A percentile compares a stretch with the other conserved stretches of the same genome.
Conservation (phyloP, 176 grass and related monocot species). For the Metroxylon sagu region DNA sequence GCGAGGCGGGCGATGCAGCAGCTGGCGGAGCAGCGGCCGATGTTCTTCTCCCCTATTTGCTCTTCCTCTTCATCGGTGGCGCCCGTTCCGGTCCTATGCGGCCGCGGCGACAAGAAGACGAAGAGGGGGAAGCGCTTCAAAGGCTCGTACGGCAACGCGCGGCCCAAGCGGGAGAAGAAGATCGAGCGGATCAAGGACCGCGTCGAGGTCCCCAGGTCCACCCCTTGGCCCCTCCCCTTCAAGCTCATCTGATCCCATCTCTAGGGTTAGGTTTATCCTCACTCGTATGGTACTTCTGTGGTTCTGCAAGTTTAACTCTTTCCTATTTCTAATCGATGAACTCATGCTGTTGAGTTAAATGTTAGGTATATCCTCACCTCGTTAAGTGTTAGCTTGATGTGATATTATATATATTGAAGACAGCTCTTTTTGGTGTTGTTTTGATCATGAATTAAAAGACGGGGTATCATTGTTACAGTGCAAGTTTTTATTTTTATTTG, state of each 20-base stretch:
- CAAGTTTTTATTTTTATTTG: too few relatives aligned
- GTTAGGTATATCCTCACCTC: too few relatives aligned
- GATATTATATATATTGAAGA: too few relatives aligned
- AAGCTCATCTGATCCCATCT: slow-evolving; percentile 60
- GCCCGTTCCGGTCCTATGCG: slow-evolving; percentile 54
- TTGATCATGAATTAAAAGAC: too few relatives aligned
- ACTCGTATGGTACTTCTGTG: too few relatives aligned
- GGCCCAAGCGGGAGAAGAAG: slow-evolving; percentile 80
- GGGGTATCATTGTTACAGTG: too few relatives aligned
- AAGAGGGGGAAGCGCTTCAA: slow-evolving; percentile 97
- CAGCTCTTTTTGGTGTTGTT: too few relatives aligned
- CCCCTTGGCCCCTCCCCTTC: slow-evolving; percentile 93
- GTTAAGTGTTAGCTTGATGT: too few relatives aligned
- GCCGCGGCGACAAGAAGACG: slow-evolving; percentile 95
- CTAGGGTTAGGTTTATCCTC: too few relatives aligned
- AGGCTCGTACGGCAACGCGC: slow-evolving; percentile 81
- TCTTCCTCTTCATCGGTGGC: slow-evolving; percentile 8
- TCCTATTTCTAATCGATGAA: too few relatives aligned
- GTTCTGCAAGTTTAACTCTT: too few relatives aligned
- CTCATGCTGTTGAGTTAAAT: too few relatives aligned
- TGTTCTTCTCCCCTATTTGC: slow-evolving; percentile 8
- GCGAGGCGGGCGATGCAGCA: slow-evolving; percentile 27
- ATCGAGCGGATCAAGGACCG: slow-evolving; percentile 97
- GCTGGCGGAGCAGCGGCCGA: slow-evolving; percentile 18
- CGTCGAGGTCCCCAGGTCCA: slow-evolving; percentile 89